Base-by-base conservation (phyloP, 306 rosid species). In the Cucurbita pepo region DNA sequence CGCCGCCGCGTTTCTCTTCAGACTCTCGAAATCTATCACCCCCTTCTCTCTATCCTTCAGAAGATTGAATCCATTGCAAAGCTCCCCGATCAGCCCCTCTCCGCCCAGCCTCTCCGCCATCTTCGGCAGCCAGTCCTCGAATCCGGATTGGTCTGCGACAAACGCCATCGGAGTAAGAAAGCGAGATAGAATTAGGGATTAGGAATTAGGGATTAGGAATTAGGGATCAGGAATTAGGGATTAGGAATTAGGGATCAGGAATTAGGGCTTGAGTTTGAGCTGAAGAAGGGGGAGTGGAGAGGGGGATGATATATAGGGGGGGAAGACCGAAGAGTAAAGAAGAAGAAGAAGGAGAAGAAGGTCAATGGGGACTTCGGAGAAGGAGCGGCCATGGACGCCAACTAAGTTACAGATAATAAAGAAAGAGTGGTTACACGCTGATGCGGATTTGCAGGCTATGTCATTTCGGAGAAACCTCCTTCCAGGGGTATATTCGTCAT, bases 71-170 rank as follows among this genome's bases (percentile, higher is more conserved):
- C 97, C 97, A 43, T 81, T 85, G 67, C 97, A 91, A 1, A 91
- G 88, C 76, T 91, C 95, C 11, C 87, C 90, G 1, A 91, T 88
- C 7, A 91, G 58, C 4, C 88, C 97, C 2, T 88, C 97, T 1
- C 95, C 97, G 52, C 92, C 95, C 1, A 91, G 95, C 88, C 87
- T 91, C 58, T 83, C 71, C 34, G 91, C 97, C 95, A 91, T 88
- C 13, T 81, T 30, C 3, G 95, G 97, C 80, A 88, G 59, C 83
- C 57, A 85, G 74, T 91, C 95, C 69, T 91, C 79, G 85, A 91
- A 91, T 3, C 79, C 79, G 18, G 77, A 8, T 72, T 77, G 86
- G 65, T 30, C 47, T 11, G 11, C 45, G 15, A 81, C 58, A 43
- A 89, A 86, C 57, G 48, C 10, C 30, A 16, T 5, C 37, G 38